phyloP scores from a whole-genome alignment of 2,329 filamentous ascomycete genomes.

The Fusarium pseudocircinatum region DNA sequence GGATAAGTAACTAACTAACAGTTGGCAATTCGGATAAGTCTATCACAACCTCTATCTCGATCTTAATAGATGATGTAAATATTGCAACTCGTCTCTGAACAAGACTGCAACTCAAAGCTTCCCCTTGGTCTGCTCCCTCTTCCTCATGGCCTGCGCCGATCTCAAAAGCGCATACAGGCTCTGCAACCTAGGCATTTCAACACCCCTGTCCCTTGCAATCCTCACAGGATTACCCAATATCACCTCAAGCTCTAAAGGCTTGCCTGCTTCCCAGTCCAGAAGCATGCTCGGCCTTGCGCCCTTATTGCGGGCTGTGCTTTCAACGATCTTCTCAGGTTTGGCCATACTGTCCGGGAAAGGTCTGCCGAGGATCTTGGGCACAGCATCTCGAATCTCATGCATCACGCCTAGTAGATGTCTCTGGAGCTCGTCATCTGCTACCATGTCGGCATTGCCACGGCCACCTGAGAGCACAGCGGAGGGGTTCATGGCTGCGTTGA shows the following conservation, averaged over 20 bases:
- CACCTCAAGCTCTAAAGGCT: slow-evolving; percentile 76
- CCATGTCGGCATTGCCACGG: slow-evolving; percentile 72
- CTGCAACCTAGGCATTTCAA: slow-evolving; percentile 73
- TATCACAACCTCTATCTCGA: background rate
- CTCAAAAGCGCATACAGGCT: slow-evolving; percentile 72
- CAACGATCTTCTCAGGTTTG: slow-evolving; percentile 68
- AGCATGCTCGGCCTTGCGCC: slow-evolving; percentile 75
- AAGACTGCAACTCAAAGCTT: slow-evolving; percentile 8
- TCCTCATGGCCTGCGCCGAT: slow-evolving; percentile 64
- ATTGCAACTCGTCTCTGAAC: background rate
- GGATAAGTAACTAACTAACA: background rate
- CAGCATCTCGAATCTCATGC: slow-evolving; percentile 73
- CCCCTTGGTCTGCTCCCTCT: slow-evolving; percentile 56
- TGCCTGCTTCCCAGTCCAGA: slow-evolving; percentile 73
- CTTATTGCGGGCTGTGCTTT: slow-evolving; percentile 70
- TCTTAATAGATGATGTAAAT: background rate
- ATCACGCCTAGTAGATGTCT: slow-evolving; percentile 72
- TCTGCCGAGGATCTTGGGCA: slow-evolving; percentile 70
- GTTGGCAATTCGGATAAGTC: background rate
- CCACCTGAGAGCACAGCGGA: slow-evolving; percentile 74
- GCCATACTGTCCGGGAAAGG: slow-evolving; percentile 68
- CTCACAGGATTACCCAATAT: slow-evolving; percentile 76
- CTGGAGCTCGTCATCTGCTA: slow-evolving; percentile 69
- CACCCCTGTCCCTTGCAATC: slow-evolving; percentile 69
- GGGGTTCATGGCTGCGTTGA: slow-evolving; percentile 80